Percentiles rank a stretch among this genome's conserved stretches.
phyloP scores from a whole-genome alignment of 208 protist species.

The Spongospora subterranea region DNA sequence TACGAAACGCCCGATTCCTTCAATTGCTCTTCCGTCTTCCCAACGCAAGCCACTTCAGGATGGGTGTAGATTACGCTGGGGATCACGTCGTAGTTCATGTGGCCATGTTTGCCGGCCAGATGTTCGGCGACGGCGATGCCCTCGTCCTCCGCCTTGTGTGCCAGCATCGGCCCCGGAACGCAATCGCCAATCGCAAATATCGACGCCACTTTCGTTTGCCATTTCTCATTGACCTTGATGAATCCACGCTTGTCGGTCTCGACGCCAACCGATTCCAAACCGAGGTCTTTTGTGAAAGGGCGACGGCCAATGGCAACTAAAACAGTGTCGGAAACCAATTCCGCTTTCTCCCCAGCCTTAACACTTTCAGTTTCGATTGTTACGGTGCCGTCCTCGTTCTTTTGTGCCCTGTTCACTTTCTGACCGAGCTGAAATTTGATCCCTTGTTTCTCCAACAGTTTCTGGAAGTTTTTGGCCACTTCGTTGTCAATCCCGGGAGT shows the following conservation, averaged over 20 bases:
- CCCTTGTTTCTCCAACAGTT: constrained; percentile 14
- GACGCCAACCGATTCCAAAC: constrained; percentile 54
- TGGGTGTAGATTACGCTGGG: constrained; percentile 98
- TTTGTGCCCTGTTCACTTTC: constrained; percentile 71
- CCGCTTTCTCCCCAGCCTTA: constrained; percentile 82
- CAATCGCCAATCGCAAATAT: constrained; percentile 99
- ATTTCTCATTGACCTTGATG: constrained; percentile 84
- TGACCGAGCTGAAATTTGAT: constrained; percentile 58
- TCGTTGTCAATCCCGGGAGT: constrained; percentile 79
- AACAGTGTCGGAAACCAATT: constrained; percentile 86
- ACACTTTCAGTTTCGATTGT: constrained; percentile 80
- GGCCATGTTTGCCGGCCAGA: constrained; percentile 86
- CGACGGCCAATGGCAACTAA: constrained; percentile 94
- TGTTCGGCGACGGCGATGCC: constrained; percentile 91
- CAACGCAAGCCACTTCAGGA: constrained; percentile 96
- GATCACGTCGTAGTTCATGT: constrained; percentile 97
- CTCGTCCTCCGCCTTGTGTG: constrained; percentile 99
- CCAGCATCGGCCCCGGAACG: constrained; percentile 97
- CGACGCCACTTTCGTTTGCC: constrained; percentile 89
- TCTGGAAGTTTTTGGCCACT: constrained; percentile 72
- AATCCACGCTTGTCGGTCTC: constrained; percentile 57
- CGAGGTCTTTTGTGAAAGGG: constrained; percentile 75
- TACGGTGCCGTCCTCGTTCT: constrained; percentile 76
- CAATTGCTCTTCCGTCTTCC: constrained; percentile 94
- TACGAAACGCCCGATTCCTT: constrained; percentile 88